Evolutionary conservation across 768 basidiomycete genomes (phyloP).

Genomic region (Russula sp.): DNA sequence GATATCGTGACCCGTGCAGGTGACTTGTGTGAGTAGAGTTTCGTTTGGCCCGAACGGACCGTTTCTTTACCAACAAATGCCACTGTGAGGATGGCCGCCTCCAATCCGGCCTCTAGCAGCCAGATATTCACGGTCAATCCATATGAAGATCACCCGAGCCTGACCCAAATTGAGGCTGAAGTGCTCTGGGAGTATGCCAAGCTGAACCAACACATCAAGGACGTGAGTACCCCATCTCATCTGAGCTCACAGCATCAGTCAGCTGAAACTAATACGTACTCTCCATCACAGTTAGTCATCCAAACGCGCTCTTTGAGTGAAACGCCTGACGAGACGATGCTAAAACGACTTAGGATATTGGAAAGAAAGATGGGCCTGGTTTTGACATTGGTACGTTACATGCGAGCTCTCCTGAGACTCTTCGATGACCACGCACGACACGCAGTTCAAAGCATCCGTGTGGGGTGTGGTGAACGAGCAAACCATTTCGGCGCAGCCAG

Average conservation of each 20-base stretch:
- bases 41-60: too few species aligned
- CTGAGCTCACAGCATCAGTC: too few species aligned
- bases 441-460: slow-evolving; percentile 91
- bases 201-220: slow-evolving; percentile 71
- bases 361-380: slow-evolving; percentile 96
- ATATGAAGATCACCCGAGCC: slow-evolving; percentile 61
- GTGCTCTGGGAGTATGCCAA: slow-evolving; percentile 94
- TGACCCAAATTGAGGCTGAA: slow-evolving; percentile 66
- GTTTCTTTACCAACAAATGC: background rate
- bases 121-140: slow-evolving; percentile 58
- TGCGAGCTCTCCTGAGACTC: background rate
- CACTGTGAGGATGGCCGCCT: slow-evolving; percentile 7
- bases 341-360: slow-evolving; percentile 69
- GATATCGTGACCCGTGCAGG: too few species aligned
- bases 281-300: slow-evolving; percentile 45
- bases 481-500: slow-evolving; percentile 30
- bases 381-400: slow-evolving; percentile 68
- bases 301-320: slow-evolving; percentile 67
- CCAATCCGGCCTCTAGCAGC: background rate
- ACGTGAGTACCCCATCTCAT: slow-evolving; percentile 40
- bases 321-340: slow-evolving; percentile 70
- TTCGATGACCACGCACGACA: background rate
- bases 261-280: background rate
- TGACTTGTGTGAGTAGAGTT: too few species aligned
- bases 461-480: slow-evolving; percentile 91